These are phyloP conservation scores for Farysia itapuensis DNA, from an alignment of 1,284 basidiomycete species.

Conservation along the genomic window DNA sequence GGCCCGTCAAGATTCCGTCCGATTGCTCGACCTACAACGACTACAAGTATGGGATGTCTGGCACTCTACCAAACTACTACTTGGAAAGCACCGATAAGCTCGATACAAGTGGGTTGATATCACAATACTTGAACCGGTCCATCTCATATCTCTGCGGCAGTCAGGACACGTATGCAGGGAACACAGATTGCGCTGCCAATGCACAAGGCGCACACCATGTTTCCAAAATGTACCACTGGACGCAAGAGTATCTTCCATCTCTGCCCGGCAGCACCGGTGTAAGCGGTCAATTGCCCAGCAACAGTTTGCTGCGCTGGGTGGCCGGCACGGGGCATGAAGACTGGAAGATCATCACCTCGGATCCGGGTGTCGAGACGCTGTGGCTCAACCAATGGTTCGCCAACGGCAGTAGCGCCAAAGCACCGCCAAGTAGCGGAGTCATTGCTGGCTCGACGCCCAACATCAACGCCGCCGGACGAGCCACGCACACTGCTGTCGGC, in stretches of 20 bases:
- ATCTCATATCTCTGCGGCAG: slow-evolving; percentile 47
- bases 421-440: slow-evolving; percentile 15
- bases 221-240: slow-evolving; percentile 50
- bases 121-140: slow-evolving; percentile 27
- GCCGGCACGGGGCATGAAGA: slow-evolving; percentile 37
- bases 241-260: slow-evolving; percentile 28
- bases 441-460: slow-evolving; percentile 5
- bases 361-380: slow-evolving; percentile 42
- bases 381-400: slow-evolving; percentile 43
- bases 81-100: neutral
- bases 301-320: slow-evolving; percentile 24
- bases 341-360: slow-evolving; percentile 35
- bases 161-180: slow-evolving; percentile 25
- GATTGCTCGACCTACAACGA: slow-evolving; percentile 28
- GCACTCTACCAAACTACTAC: slow-evolving; percentile 42
- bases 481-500: too few species aligned
- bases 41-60: slow-evolving; percentile 57
- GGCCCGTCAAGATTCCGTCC: slow-evolving; percentile 16
- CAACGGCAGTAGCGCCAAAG: slow-evolving; percentile 14
- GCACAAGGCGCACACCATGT: slow-evolving; percentile 45
- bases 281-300: slow-evolving; percentile 26
- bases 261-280: slow-evolving; percentile 27
- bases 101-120: slow-evolving; percentile 6
- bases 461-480: neutral
- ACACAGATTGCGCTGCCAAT: slow-evolving; percentile 35